phyloP scores from a whole-genome alignment of 352 stramenopile species.

The Phytophthora quininea region DNA sequence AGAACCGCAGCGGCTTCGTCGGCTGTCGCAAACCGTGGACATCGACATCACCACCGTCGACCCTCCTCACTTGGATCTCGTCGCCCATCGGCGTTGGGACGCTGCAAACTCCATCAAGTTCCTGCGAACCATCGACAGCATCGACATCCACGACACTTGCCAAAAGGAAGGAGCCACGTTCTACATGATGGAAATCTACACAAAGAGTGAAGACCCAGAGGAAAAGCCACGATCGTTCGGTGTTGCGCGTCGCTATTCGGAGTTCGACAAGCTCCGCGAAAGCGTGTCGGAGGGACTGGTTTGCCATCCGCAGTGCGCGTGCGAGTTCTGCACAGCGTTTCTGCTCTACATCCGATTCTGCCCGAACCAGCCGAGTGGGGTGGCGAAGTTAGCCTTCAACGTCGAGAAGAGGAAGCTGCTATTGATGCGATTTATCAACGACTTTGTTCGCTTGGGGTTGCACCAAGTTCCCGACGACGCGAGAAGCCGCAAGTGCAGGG shows the following conservation, averaged over 20 bases:
- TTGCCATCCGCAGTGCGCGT: slow-evolving; percentile 38
- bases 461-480: slow-evolving; percentile 22
- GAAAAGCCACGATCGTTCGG: slow-evolving; percentile 1
- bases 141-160: slow-evolving; percentile 43
- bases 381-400: slow-evolving; percentile 35
- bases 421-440: slow-evolving; percentile 39
- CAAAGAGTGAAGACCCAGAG: not conserved
- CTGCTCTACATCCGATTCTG: slow-evolving; percentile 53
- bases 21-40: not conserved
- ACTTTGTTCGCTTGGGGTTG: slow-evolving; percentile 40
- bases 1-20: no score
- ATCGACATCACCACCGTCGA: not conserved
- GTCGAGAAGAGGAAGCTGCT: slow-evolving; percentile 48
- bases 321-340: slow-evolving; percentile 55
- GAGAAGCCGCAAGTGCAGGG: slow-evolving; percentile 30
- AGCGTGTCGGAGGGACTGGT: slow-evolving; percentile 28
- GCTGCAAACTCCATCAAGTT: slow-evolving; percentile 28
- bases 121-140: slow-evolving; percentile 38
- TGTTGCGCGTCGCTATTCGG: slow-evolving; percentile 56
- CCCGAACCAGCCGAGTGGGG: slow-evolving; percentile 32
- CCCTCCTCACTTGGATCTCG: slow-evolving; percentile 15
- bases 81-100: slow-evolving; percentile 37
- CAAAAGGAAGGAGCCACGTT: slow-evolving; percentile 22
- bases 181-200: slow-evolving; percentile 51
- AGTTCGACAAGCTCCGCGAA: slow-evolving; percentile 46